These are phyloP conservation scores for Colletotrichum tropicale DNA, from an alignment of 2,329 filamentous ascomycete genomes.

Conservation along the genomic window DNA sequence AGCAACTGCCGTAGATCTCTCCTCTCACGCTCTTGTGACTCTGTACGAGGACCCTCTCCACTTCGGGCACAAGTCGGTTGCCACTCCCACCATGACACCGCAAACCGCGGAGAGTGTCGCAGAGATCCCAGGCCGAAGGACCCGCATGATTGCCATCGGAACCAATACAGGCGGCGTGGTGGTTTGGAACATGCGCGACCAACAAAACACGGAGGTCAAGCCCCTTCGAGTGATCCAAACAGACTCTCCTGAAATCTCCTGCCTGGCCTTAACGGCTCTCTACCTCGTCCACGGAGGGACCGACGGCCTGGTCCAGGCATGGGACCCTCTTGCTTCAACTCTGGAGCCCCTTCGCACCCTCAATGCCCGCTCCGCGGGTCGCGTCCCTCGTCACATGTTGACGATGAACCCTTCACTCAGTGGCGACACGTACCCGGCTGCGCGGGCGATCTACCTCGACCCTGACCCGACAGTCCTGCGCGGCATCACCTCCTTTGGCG, in stretches of 20 bases:
- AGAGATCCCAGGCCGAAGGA: slow-evolving; percentile 84
- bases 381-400: slow-evolving; percentile 75
- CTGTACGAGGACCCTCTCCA: slow-evolving; percentile 77
- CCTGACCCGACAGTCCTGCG: slow-evolving; percentile 85
- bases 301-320: slow-evolving; percentile 93
- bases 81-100: slow-evolving; percentile 48
- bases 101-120: slow-evolving; percentile 23
- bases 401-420: slow-evolving; percentile 61
- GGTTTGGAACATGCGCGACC: slow-evolving; percentile 83
- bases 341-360: slow-evolving; percentile 81
- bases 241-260: slow-evolving; percentile 86
- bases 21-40: slow-evolving; percentile 72
- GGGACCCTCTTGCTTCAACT: slow-evolving; percentile 91
- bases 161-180: slow-evolving; percentile 79
- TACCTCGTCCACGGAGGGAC: slow-evolving; percentile 93
- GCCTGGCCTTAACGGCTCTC: slow-evolving; percentile 80
- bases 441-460: slow-evolving; percentile 84
- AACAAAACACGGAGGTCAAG: slow-evolving; percentile 62
- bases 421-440: slow-evolving; percentile 79
- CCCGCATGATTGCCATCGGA: slow-evolving; percentile 80
- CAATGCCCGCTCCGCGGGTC: slow-evolving; percentile 82
- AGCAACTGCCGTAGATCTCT: slow-evolving; percentile 74
- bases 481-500: slow-evolving; percentile 86
- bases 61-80: slow-evolving; percentile 53
- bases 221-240: slow-evolving; percentile 87